Percentiles rank a stretch among this genome's conserved stretches.
phyloP scores from a whole-genome alignment of 2,329 filamentous ascomycete genomes.

The Penicillium sp. region DNA sequence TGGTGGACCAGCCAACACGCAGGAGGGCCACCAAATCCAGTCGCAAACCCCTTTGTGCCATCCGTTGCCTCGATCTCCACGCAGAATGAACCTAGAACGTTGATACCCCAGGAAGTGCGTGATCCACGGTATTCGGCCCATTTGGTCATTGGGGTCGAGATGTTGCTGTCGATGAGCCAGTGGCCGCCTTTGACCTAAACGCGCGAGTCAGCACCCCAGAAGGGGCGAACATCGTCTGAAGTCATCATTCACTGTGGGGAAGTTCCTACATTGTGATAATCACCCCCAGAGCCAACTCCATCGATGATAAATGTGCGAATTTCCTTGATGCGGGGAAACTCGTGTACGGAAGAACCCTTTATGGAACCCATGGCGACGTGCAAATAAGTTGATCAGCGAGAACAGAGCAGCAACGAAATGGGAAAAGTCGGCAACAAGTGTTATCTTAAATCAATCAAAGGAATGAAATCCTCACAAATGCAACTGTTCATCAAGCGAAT shows the following conservation, averaged over 20 bases:
- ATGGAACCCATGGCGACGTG: slow-evolving; percentile 25
- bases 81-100: slow-evolving; percentile 86
- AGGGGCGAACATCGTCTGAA: neutral
- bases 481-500: neutral
- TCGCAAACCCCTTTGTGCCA: slow-evolving; percentile 90
- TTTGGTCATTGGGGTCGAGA: slow-evolving; percentile 84
- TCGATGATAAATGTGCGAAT: slow-evolving; percentile 44
- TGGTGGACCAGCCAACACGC: slow-evolving; percentile 91
- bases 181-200: slow-evolving; percentile 43
- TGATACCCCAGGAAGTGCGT: slow-evolving; percentile 90
- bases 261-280: slow-evolving; percentile 76
- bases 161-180: slow-evolving; percentile 87
- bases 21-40: slow-evolving; percentile 86
- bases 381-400: too few species aligned
- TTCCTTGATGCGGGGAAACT: slow-evolving; percentile 42
- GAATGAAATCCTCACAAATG: too few species aligned
- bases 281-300: slow-evolving; percentile 44
- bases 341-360: neutral
- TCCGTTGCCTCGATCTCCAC: slow-evolving; percentile 83
- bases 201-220: neutral
- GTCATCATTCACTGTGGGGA: neutral
- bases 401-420: slow-evolving; percentile 2
- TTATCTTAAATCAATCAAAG: too few species aligned
- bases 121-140: slow-evolving; percentile 86
- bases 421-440: neutral